A percentile compares a stretch with the other conserved stretches of the same genome.
These are phyloP conservation scores for Tolypocladium endophyticum DNA, from an alignment of 2,329 filamentous ascomycete species.

Conservation along the genomic window DNA sequence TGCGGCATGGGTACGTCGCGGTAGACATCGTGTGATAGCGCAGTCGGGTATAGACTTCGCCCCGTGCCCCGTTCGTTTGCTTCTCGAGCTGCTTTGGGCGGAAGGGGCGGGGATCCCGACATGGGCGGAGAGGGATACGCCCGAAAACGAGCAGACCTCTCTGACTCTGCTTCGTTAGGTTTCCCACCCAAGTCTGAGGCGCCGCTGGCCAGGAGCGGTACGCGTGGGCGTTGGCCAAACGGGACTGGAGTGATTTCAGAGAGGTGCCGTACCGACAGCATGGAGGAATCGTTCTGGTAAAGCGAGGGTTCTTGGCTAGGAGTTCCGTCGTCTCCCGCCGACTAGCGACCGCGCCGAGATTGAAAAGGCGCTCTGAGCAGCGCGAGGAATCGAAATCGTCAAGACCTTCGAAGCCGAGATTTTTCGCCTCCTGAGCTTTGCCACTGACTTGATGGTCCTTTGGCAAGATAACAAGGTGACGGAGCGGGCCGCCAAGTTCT, in stretches of 20 bases:
- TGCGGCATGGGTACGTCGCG: slow-evolving; percentile 24
- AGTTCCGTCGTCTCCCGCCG: background rate
- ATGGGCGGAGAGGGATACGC: slow-evolving; percentile 65
- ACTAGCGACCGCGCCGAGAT: background rate
- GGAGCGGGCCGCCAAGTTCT: background rate
- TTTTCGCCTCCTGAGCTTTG: background rate
- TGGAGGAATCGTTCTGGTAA: slow-evolving; percentile 27
- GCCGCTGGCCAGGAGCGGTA: slow-evolving; percentile 42
- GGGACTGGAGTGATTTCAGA: slow-evolving; percentile 31
- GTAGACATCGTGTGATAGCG: slow-evolving; percentile 39
- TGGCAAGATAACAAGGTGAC: background rate
- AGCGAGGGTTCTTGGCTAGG: slow-evolving; percentile 31
- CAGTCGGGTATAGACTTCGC: slow-evolving; percentile 30
- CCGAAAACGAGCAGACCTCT: slow-evolving; percentile 45
- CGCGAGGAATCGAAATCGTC: background rate
- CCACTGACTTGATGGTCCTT: background rate
- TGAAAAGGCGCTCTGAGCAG: background rate
- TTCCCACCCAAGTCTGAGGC: slow-evolving; percentile 34
- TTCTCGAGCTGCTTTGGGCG: slow-evolving; percentile 48
- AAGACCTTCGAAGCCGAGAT: background rate
- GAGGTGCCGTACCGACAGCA: slow-evolving; percentile 40
- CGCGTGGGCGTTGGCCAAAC: slow-evolving; percentile 49
- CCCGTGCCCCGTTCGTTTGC: slow-evolving; percentile 41
- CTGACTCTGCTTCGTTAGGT: slow-evolving; percentile 38
- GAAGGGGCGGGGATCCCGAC: slow-evolving; percentile 56